Percentiles rank a stretch among this genome's conserved stretches.
phyloP scores from a whole-genome alignment of 2,329 filamentous ascomycete species.

The Aspergillus viridinutans region DNA sequence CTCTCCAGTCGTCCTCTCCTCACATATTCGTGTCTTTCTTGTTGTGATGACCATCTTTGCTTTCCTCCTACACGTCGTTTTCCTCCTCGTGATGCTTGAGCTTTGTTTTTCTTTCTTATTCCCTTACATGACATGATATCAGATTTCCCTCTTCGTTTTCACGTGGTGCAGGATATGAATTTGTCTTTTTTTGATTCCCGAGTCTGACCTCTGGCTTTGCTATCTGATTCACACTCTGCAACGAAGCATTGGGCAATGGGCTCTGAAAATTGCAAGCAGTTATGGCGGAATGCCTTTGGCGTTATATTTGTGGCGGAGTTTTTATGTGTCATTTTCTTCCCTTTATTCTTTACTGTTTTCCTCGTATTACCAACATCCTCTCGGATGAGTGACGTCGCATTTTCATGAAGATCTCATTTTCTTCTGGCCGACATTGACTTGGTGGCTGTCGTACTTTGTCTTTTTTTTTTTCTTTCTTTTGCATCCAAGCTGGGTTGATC shows the following conservation, averaged over 20 bases:
- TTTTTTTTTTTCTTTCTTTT: slow-evolving; percentile 25
- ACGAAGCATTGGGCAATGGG: slow-evolving; percentile 33
- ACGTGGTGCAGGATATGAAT: slow-evolving; percentile 21
- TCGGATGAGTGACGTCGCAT: slow-evolving; percentile 29
- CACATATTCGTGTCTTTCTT: slow-evolving; percentile 6
- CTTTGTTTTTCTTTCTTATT: slow-evolving; percentile 18
- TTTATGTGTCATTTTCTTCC: slow-evolving; percentile 15
- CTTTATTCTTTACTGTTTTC: slow-evolving; percentile 12
- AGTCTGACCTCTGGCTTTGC: slow-evolving; percentile 22
- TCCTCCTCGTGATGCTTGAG: slow-evolving; percentile 5
- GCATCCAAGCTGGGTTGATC: slow-evolving; percentile 37
- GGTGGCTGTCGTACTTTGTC: slow-evolving; percentile 28
- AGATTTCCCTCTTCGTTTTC: slow-evolving; percentile 18
- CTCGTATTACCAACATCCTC: slow-evolving; percentile 6
- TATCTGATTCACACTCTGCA: slow-evolving; percentile 20
- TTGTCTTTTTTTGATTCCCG: slow-evolving; percentile 13
- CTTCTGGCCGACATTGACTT: slow-evolving; percentile 25
- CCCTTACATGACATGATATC: slow-evolving; percentile 32
- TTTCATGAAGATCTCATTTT: slow-evolving; percentile 33
- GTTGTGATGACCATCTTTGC: slow-evolving; percentile 21
- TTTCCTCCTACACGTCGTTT: slow-evolving; percentile 16
- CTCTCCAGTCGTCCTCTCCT: slow-evolving; percentile 3
- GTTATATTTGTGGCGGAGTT: slow-evolving; percentile 27
- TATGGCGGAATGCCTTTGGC: slow-evolving; percentile 33
- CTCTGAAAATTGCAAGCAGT: slow-evolving; percentile 28